These are phyloP conservation scores for Themeda triandra DNA, from an alignment of 176 grass and related monocot species.

Conservation along the genomic window DNA sequence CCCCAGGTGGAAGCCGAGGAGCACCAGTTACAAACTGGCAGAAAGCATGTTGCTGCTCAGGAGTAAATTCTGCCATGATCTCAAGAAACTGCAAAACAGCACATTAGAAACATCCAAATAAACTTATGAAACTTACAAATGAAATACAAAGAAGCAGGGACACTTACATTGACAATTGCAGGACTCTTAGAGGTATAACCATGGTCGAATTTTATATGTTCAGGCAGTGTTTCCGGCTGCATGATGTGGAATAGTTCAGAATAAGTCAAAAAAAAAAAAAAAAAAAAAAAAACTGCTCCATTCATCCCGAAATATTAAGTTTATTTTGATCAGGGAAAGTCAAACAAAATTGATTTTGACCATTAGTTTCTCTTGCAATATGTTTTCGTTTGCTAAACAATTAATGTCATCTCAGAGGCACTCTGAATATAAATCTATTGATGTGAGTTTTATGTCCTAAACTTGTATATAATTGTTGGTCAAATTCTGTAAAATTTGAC, in stretches of 20 bases:
- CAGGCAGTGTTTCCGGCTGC: conserved; percentile 68
- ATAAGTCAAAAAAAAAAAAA: background rate
- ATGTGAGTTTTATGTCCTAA: background rate
- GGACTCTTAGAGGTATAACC: conserved; percentile 89
- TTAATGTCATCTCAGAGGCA: background rate
- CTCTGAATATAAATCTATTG: background rate
- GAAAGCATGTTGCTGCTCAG: conserved; percentile 81
- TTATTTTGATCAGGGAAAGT: background rate
- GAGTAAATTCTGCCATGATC: conserved; percentile 85
- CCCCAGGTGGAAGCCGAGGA: conserved; percentile 88
- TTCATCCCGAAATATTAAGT: background rate
- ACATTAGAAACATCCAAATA: conserved; percentile 7
- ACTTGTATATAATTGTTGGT: background rate
- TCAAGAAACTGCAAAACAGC: conserved; percentile 63
- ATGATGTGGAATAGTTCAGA: conserved; percentile 21
- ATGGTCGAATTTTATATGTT: conserved; percentile 99
- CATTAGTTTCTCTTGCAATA: background rate
- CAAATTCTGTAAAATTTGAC: background rate
- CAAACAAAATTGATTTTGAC: background rate
- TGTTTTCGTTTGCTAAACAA: background rate
- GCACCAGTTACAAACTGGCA: conserved; percentile 93
- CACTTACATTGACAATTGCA: conserved; percentile 73
- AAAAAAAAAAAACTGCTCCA: too few relatives aligned
- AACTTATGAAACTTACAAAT: background rate
- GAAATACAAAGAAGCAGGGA: background rate